Evolutionary conservation across 1,284 basidiomycete genomes (phyloP).

Genomic region (Moniliella sp.): DNA sequence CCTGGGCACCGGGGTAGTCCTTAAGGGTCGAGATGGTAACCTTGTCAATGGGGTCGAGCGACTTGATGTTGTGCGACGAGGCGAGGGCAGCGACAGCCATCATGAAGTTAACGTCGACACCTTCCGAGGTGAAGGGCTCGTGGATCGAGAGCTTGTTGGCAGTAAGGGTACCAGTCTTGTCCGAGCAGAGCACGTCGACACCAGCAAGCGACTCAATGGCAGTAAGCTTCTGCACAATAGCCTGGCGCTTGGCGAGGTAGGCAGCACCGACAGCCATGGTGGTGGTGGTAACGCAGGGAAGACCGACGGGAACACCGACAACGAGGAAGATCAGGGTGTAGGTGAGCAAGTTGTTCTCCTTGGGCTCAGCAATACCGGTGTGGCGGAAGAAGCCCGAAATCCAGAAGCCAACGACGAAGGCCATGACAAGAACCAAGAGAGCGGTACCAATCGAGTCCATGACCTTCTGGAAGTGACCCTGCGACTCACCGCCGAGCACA

Average conservation of each 20-base stretch:
- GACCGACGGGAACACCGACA: constrained; percentile 43
- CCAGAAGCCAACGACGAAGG: constrained; percentile 38
- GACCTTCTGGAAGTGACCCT: constrained; percentile 41
- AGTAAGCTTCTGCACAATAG: constrained; percentile 46
- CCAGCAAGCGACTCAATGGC: constrained; percentile 44
- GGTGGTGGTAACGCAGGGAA: constrained; percentile 41
- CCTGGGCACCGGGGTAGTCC: constrained; percentile 41
- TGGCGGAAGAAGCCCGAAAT: constrained; percentile 40
- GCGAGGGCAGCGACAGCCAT: constrained; percentile 42
- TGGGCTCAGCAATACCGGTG: constrained; percentile 38
- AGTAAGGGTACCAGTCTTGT: constrained; percentile 43
- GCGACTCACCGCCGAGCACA: constrained; percentile 31
- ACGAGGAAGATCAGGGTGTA: constrained; percentile 40
- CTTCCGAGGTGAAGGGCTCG: constrained; percentile 38
- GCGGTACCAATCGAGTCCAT: constrained; percentile 40
- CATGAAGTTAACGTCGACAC: constrained; percentile 38
- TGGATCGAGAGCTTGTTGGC: constrained; percentile 44
- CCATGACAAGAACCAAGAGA: constrained; percentile 40
- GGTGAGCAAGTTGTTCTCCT: constrained; percentile 39
- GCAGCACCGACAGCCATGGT: constrained; percentile 42
- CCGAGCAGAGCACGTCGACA: constrained; percentile 43
- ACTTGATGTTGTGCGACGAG: constrained; percentile 42
- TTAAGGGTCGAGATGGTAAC: constrained; percentile 41
- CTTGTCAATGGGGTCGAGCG: constrained; percentile 43
- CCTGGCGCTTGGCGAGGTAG: constrained; percentile 41